Evolutionary conservation across 805 yeast species (phyloP), one percentile per base, ranked within the genome.

Genomic region (Deakozyma indianensis): DNA sequence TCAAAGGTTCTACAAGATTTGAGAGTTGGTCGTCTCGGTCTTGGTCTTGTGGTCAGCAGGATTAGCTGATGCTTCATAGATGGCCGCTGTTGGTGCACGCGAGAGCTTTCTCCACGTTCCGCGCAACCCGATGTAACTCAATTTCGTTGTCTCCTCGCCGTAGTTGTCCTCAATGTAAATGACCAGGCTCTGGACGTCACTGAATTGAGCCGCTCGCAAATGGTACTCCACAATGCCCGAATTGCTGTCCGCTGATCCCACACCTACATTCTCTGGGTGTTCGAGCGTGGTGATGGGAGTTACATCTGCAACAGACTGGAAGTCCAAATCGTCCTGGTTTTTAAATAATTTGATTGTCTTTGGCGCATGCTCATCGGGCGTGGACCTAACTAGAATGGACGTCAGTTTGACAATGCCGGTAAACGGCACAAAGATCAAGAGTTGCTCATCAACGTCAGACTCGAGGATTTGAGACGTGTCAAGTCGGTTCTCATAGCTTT

Each of bases 51-150:
- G 96, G 58, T 88, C 96, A 1, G 80, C 76, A 0, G 96, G 96
- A 59, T 88, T 88, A 2, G 96, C 92, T 0, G 95, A 94, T 46
- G 87, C 75, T 62, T 90, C 97, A 60, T 88, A 90, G 20, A 83
- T 57, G 0, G 95, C 70, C 15, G 82, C 70, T 16, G 85, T 75
- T 0, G 95, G 95, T 38, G 82, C 84, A 50, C 71, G 72, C 25
- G 66, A 59, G 43, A 82, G 58, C 40, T 54, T 48, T 22, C 57
- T 44, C 54, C 57, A 64, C 45, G 60, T 64, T 24, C 97, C 97
- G 41, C 96, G 67, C 22, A 90, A 60, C 47, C 94, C 96, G 41
- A 88, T 62, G 53, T 78, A 81, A 52, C 78, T 78, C 1, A 88
- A 45, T 45, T 68, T 73, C 3, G 79, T 69, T 22, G 68, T 64